A percentile compares a stretch with the other conserved stretches of the same genome.
phyloP scores from a whole-genome alignment of 2,329 filamentous ascomycete species.

The Claviceps paspali region DNA sequence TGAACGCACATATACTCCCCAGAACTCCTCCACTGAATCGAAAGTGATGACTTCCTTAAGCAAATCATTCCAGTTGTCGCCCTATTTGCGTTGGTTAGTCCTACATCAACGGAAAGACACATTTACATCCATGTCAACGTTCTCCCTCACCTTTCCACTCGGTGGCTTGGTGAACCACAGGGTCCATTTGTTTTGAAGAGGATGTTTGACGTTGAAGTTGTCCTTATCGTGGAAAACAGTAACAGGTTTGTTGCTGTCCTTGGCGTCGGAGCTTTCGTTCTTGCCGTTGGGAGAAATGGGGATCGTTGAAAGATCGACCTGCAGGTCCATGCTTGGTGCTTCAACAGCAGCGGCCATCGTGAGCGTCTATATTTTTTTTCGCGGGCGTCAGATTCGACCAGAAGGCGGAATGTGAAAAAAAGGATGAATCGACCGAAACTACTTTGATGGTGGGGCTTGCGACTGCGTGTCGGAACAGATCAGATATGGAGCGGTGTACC shows the following conservation, averaged over 20 bases:
- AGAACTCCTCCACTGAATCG: conserved; percentile 97
- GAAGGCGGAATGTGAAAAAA: conserved; percentile 10
- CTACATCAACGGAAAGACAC: neutral
- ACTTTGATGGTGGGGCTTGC: conserved; percentile 4
- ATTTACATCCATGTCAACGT: neutral
- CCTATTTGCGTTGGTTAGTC: conserved; percentile 34
- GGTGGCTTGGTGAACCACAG: conserved; percentile 99
- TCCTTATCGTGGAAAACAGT: conserved; percentile 97
- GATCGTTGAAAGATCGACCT: conserved; percentile 53
- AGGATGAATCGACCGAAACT: conserved; percentile 8
- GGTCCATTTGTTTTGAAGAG: conserved; percentile 93
- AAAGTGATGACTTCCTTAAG: conserved; percentile 98
- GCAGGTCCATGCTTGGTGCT: conserved; percentile 27
- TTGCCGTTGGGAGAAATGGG: conserved; percentile 49
- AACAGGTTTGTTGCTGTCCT: conserved; percentile 47
- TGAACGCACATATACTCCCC: conserved; percentile 86
- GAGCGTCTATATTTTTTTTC: conserved; percentile 3
- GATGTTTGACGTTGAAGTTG: conserved; percentile 99
- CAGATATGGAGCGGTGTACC: conserved; percentile 6
- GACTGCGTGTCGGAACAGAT: neutral
- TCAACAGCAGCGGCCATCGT: conserved; percentile 23
- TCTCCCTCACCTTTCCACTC: conserved; percentile 61
- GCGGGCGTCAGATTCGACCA: conserved; percentile 3
- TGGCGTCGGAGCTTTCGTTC: conserved; percentile 31
- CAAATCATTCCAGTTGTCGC: conserved; percentile 96